A percentile compares a stretch with the other conserved stretches of the same genome.
Conservation (phyloP, 2,329 filamentous ascomycete species). For the Gyromitra esculenta region DNA sequence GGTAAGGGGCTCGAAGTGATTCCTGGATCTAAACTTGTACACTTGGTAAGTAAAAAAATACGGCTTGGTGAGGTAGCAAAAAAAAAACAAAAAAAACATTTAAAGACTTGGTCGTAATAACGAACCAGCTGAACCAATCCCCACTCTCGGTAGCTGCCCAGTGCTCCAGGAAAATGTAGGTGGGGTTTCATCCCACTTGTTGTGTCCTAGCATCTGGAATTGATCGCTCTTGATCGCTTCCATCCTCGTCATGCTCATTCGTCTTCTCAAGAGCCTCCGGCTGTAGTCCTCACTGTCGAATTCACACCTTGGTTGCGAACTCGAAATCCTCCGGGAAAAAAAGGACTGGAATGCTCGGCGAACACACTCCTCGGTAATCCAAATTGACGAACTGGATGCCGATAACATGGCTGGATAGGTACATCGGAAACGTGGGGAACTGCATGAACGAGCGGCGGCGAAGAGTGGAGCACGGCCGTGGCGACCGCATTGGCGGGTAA, state of each 20-base stretch:
- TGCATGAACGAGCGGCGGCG: conserved; percentile 1
- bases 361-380: conserved; percentile 39
- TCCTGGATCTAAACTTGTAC: not conserved
- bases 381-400: conserved; percentile 13
- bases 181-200: conserved; percentile 45
- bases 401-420: not conserved
- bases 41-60: conserved; percentile 6
- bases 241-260: conserved; percentile 29
- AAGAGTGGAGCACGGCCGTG: conserved; percentile 30
- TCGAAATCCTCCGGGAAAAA: conserved; percentile 24
- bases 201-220: conserved; percentile 1
- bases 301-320: conserved; percentile 31
- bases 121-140: conserved; percentile 29
- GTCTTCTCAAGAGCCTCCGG: conserved; percentile 27
- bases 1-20: not conserved
- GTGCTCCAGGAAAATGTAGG: conserved; percentile 50
- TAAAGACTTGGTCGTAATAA: conserved; percentile 4
- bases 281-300: conserved; percentile 37
- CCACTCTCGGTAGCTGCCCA: conserved; percentile 4
- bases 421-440: conserved; percentile 6
- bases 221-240: not conserved
- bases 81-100: not conserved
- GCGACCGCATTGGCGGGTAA: conserved; percentile 40
- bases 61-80: conserved; percentile 1
- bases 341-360: conserved; percentile 21